A percentile compares a stretch with the other conserved stretches of the same genome.
Evolutionary conservation across 163 green algal genomes (phyloP).

Genomic region (Scenedesmus sp.): DNA sequence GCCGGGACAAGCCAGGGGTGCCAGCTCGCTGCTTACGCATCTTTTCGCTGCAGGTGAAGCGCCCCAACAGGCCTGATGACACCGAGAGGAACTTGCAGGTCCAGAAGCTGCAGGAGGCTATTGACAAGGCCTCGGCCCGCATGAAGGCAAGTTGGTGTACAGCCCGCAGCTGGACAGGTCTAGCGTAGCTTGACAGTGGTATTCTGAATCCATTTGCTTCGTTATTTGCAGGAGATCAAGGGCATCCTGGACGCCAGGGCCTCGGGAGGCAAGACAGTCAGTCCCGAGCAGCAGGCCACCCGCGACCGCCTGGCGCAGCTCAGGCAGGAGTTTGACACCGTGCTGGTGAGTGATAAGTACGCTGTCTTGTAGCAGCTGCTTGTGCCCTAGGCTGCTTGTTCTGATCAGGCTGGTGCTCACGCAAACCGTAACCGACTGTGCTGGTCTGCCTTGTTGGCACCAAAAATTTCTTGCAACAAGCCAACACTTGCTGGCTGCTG

Average conservation of each 20-base stretch:
- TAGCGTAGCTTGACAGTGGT: background rate
- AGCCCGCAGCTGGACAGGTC: background rate
- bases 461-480: background rate
- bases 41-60: slow-evolving; percentile 22
- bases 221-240: slow-evolving; percentile 68
- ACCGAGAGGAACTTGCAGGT: slow-evolving; percentile 67
- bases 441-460: background rate
- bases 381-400: background rate
- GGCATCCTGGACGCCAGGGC: slow-evolving; percentile 55
- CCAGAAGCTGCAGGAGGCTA: slow-evolving; percentile 70
- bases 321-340: slow-evolving; percentile 57
- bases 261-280: slow-evolving; percentile 22
- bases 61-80: slow-evolving; percentile 65
- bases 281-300: slow-evolving; percentile 50
- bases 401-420: background rate
- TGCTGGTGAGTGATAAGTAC: slow-evolving; percentile 56
- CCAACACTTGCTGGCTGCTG: background rate
- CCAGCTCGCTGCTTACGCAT: background rate
- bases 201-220: too few species aligned
- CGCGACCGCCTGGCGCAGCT: slow-evolving; percentile 55
- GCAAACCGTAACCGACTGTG: background rate
- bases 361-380: background rate
- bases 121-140: slow-evolving; percentile 59
- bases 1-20: background rate
- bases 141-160: slow-evolving; percentile 29